Evolutionary conservation across 2,329 filamentous ascomycete genomes (phyloP).

Genomic region (Microcera coccophila): DNA sequence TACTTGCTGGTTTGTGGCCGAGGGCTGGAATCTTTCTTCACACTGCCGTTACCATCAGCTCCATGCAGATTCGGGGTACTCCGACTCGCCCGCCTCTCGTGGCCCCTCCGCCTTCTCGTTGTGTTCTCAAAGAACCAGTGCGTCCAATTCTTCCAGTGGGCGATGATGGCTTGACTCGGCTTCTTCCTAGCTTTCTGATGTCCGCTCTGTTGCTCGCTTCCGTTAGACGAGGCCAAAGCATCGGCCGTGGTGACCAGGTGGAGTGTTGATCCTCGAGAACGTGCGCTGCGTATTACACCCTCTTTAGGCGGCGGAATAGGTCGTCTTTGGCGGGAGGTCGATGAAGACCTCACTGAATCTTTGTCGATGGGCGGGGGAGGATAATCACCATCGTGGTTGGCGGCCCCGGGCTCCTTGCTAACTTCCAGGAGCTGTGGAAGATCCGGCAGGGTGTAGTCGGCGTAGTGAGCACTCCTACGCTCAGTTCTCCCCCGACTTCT

Average conservation of each 20-base stretch:
- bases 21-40: constrained; percentile 51
- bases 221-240: constrained; percentile 37
- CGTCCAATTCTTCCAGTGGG: constrained; percentile 61
- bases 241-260: constrained; percentile 72
- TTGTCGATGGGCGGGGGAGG: constrained; percentile 75
- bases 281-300: constrained; percentile 60
- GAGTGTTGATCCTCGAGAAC: constrained; percentile 77
- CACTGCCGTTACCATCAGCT: constrained; percentile 45
- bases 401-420: constrained; percentile 40
- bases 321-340: constrained; percentile 71
- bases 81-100: constrained; percentile 49
- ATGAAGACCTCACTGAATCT: constrained; percentile 68
- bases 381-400: constrained; percentile 41
- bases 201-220: constrained; percentile 26
- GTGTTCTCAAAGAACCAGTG: constrained; percentile 61
- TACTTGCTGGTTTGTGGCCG: constrained; percentile 60
- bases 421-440: constrained; percentile 72
- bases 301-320: constrained; percentile 86
- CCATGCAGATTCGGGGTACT: constrained; percentile 57
- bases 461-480: constrained; percentile 65
- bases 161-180: constrained; percentile 55
- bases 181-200: constrained; percentile 51
- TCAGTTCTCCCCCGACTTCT: constrained; percentile 73
- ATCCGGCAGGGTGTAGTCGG: constrained; percentile 65
- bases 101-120: constrained; percentile 47